These are phyloP conservation scores for Globomyces pollinis-pini DNA, from an alignment of 192 early-diverging fungal species.

Conservation along the genomic window DNA sequence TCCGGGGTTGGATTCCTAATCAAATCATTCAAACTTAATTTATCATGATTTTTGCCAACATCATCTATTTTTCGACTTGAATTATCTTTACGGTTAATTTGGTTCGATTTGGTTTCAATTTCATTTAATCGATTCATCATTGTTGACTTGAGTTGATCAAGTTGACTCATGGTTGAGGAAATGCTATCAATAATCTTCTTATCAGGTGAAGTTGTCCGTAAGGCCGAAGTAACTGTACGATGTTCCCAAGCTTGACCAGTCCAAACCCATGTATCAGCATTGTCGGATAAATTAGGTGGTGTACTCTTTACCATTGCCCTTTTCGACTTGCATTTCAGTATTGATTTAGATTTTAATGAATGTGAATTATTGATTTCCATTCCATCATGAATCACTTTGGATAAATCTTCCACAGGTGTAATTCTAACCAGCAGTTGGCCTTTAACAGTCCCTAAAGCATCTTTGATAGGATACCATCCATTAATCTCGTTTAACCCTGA, in stretches of 20 bases:
- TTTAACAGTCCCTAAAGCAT: not conserved
- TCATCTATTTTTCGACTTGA: too few relatives aligned
- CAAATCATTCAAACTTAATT: too few relatives aligned
- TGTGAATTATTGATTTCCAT: not conserved
- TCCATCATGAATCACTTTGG: not conserved
- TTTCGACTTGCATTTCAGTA: not conserved
- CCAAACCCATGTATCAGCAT: not conserved
- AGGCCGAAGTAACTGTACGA: not conserved
- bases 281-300: not conserved
- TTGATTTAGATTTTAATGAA: not conserved
- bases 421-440: not conserved
- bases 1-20: too few relatives aligned
- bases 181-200: not conserved
- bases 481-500: not conserved
- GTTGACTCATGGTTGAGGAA: not conserved
- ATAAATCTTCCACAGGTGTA: not conserved
- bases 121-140: not conserved
- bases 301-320: not conserved
- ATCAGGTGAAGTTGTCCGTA: not conserved
- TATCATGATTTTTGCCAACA: too few relatives aligned
- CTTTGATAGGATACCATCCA: slow-evolving; percentile 4
- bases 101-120: too few relatives aligned
- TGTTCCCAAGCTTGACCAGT: not conserved
- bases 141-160: not conserved
- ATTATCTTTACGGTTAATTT: too few relatives aligned